Evolutionary conservation across 2,329 filamentous ascomycete species (phyloP).

Genomic region (Aspergillus costaricaensis): DNA sequence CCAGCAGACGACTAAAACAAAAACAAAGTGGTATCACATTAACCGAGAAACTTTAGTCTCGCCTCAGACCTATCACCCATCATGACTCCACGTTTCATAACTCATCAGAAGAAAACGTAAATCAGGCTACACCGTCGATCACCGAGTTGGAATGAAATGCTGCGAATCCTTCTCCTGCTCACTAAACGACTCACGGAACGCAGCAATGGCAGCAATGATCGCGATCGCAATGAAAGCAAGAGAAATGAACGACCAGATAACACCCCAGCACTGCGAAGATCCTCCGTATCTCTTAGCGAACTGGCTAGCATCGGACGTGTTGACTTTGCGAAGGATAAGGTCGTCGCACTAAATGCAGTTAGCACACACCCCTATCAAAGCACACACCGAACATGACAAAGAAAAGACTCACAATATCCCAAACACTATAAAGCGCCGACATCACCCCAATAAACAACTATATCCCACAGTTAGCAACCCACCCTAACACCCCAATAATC

Average conservation of each 20-base stretch:
- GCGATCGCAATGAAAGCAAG: slow-evolving; percentile 70
- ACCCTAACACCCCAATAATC: too few species aligned
- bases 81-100: not conserved
- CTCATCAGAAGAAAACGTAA: not conserved
- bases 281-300: slow-evolving; percentile 78
- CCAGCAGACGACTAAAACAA: not conserved
- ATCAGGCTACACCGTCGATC: not conserved
- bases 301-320: slow-evolving; percentile 75
- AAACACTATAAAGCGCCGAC: slow-evolving; percentile 77
- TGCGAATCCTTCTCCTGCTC: slow-evolving; percentile 70
- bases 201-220: slow-evolving; percentile 75
- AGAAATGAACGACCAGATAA: slow-evolving; percentile 75
- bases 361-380: not conserved
- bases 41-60: not conserved
- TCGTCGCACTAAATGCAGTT: slow-evolving; percentile 64
- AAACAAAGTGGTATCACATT: not conserved
- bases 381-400: slow-evolving; percentile 2
- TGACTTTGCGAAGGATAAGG: slow-evolving; percentile 76
- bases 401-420: slow-evolving; percentile 66
- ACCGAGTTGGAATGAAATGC: slow-evolving; percentile 60
- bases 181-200: slow-evolving; percentile 69
- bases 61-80: not conserved
- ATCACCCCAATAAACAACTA: slow-evolving; percentile 79
- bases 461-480: slow-evolving; percentile 10
- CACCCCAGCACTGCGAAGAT: slow-evolving; percentile 77